Evolutionary conservation across 495 filamentous ascomycete species (phyloP).

Genomic region (Durotheca rogersii): DNA sequence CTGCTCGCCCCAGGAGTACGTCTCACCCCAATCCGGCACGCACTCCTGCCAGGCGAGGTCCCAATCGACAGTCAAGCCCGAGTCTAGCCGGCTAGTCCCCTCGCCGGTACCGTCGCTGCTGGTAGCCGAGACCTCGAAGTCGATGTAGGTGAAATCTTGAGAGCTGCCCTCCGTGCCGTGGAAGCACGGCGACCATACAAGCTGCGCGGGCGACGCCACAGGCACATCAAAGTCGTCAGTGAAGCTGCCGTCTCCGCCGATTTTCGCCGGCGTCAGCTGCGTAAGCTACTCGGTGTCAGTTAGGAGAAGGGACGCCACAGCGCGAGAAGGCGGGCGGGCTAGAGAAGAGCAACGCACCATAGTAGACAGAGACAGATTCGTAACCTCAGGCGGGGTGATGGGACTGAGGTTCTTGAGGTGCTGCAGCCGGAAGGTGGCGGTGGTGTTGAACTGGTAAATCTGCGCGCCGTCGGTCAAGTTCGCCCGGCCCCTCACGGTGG

Average conservation of each 20-base stretch:
- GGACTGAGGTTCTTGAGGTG: not conserved
- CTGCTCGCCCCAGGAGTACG: not conserved
- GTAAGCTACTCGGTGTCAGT: not conserved
- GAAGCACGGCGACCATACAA: conserved; percentile 3
- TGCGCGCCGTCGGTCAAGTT: not conserved
- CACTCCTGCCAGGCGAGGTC: conserved; percentile 1
- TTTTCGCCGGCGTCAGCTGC: not conserved
- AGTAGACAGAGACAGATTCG: not conserved
- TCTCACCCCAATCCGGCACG: not conserved
- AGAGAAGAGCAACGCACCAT: conserved; percentile 1
- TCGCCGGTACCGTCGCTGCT: not conserved
- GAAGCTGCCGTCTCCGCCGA: not conserved
- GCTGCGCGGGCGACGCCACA: not conserved
- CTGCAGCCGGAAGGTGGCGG: not conserved
- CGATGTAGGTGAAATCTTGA: not conserved
- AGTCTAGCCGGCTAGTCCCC: not conserved
- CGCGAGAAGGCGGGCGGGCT: not conserved
- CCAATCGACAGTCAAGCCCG: conserved; percentile 5
- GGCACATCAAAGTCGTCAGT: conserved; percentile 1
- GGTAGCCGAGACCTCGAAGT: not conserved
- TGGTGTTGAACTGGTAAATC: not conserved
- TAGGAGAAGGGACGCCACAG: not conserved
- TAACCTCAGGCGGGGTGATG: not conserved
- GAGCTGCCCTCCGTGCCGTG: not conserved
- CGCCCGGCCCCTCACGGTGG: not conserved